phyloP scores from a whole-genome alignment of 768 basidiomycete genomes.

The Kwoniella botswanensis region DNA sequence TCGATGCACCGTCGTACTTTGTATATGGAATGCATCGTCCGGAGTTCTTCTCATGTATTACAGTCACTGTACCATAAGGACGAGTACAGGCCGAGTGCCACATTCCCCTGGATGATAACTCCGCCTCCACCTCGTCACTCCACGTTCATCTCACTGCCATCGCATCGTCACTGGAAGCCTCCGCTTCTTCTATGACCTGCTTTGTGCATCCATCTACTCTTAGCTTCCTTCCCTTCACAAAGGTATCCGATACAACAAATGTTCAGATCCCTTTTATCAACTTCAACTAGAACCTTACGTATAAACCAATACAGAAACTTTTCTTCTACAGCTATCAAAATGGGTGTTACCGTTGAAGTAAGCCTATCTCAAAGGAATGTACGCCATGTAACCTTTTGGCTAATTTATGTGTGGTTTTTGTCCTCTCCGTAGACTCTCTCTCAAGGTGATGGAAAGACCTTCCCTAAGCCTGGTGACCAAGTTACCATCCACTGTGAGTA shows the following conservation, averaged over 20 bases:
- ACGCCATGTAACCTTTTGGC: neutral
- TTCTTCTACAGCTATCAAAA: slow-evolving; percentile 49
- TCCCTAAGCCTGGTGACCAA: slow-evolving; percentile 55
- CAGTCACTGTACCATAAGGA: too few species aligned
- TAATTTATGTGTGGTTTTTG: neutral
- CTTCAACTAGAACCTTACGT: slow-evolving; percentile 21
- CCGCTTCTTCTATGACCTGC: neutral
- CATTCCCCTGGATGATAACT: neutral
- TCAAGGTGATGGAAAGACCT: slow-evolving; percentile 56
- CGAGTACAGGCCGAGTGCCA: slow-evolving; percentile 10
- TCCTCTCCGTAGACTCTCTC: slow-evolving; percentile 38
- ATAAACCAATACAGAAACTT: slow-evolving; percentile 33
- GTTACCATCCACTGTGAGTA: slow-evolving; percentile 55
- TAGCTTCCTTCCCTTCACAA: neutral
- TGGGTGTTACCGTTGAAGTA: slow-evolving; percentile 56
- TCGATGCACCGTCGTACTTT: too few species aligned
- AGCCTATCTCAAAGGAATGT: slow-evolving; percentile 4
- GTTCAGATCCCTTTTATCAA: slow-evolving; percentile 32
- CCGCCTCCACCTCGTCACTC: slow-evolving; percentile 25
- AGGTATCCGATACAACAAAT: slow-evolving; percentile 16
- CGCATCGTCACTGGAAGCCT: neutral
- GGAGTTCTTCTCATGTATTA: too few species aligned
- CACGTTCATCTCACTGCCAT: neutral
- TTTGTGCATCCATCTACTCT: neutral
- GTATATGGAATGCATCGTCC: too few species aligned